Evolutionary conservation across 495 filamentous ascomycete genomes (phyloP).

Genomic region (Podospora anserina): DNA sequence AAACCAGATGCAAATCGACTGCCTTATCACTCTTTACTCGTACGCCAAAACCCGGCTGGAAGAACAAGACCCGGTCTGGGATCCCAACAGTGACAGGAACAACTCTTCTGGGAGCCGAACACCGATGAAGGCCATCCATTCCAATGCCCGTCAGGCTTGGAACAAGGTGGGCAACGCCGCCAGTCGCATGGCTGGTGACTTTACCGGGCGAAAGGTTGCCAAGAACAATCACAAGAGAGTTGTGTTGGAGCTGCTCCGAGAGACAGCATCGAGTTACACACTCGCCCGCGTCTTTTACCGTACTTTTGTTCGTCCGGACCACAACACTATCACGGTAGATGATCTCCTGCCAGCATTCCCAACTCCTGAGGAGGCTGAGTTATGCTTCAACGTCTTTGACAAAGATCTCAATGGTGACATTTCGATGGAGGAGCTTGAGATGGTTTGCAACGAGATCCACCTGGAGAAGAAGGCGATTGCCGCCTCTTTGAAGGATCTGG

Average conservation of each 20-base stretch:
- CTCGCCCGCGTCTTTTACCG: conserved; percentile 89
- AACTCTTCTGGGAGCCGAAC: conserved; percentile 61
- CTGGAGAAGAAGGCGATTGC: conserved; percentile 94
- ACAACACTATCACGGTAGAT: conserved; percentile 69
- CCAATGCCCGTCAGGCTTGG: conserved; percentile 67
- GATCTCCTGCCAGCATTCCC: conserved; percentile 79
- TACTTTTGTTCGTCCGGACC: conserved; percentile 72
- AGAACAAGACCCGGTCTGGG: conserved; percentile 64
- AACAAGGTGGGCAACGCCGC: conserved; percentile 84
- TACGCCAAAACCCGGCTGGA: conserved; percentile 72
- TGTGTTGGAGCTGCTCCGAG: conserved; percentile 68
- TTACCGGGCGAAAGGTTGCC: conserved; percentile 75
- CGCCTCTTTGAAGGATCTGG: conserved; percentile 88
- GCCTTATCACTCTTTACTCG: conserved; percentile 62
- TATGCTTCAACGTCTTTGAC: conserved; percentile 90
- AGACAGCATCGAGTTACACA: conserved; percentile 74
- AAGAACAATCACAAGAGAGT: conserved; percentile 79
- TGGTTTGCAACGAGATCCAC: conserved; percentile 91
- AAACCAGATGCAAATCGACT: conserved; percentile 68
- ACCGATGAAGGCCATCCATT: conserved; percentile 65
- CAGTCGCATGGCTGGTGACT: conserved; percentile 88
- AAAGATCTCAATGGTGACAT: conserved; percentile 97
- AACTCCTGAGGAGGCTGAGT: conserved; percentile 83
- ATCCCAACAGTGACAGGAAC: conserved; percentile 21
- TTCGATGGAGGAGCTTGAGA: conserved; percentile 90